Base-by-base conservation (phyloP, 371 early-diverging fungal genomes). In the Actinomucor elegans region DNA sequence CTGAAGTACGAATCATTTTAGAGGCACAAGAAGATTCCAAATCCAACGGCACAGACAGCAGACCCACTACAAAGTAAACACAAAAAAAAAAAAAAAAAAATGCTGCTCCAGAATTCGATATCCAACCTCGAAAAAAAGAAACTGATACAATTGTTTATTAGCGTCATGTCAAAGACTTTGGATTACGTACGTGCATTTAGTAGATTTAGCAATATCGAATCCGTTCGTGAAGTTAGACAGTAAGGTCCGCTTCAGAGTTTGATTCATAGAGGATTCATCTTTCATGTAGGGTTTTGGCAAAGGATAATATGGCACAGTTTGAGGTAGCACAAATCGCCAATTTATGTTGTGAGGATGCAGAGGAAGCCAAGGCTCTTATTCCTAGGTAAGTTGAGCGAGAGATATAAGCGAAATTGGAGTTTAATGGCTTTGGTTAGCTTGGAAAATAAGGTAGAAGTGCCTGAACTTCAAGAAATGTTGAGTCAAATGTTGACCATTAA, bases 261-360 rank as follows among this genome's bases (percentile, higher is more conserved):
- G n/a, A n/a, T n/a, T n/a, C n/a, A n/a, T n/a, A n/a, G n/a, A n/a
- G n/a, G n/a, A n/a, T n/a, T n/a, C n/a, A n/a, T n/a, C n/a, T n/a
- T n/a, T n/a, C n/a, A n/a, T n/a, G n/a, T 29, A 83, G 85, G 38
- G 65, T 89, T 33, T 56, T 87, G 45, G 74, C 75, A 26, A 77
- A 71, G 21, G 76, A 79, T 8, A 69, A 83, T 4, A 57, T 93
- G 63, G 80, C 88, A 34, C 84, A 86, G 32, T 94, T 91, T 48
- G 95, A 94, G 64, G 71, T 88, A 15, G 92, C 94, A 20, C 94
- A 94, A 60, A 75, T 94, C 35, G 93, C 91, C 23, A 94, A 94
- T 67, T 75, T 94, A 46, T 86, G 90, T 66, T 91, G 92, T 68
- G 92, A 89, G 54, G 90, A 93, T 43, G 84, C 86, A 26, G 93